A percentile compares a stretch with the other conserved stretches of the same genome.
Conservation (phyloP, 257 asterid genomes). For the Solanum corneliomulleri region DNA sequence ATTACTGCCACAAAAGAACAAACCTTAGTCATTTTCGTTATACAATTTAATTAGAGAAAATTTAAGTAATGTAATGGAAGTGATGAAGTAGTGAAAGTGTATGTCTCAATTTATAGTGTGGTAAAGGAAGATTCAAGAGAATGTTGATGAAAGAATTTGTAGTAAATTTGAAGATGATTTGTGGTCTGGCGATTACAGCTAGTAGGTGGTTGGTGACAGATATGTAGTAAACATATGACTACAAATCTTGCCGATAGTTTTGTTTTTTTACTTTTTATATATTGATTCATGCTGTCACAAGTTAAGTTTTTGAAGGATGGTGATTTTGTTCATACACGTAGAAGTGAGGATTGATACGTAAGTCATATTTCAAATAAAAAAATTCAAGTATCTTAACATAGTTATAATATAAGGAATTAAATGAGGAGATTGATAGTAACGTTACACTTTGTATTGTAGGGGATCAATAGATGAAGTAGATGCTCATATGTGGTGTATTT, state of each 20-base stretch:
- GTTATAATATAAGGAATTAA: too few species aligned
- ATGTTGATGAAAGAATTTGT: neutral
- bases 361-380: too few species aligned
- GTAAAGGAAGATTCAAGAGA: neutral
- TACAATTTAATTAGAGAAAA: neutral
- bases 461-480: neutral
- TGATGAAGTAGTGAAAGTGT: neutral
- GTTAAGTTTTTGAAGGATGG: neutral
- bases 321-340: neutral
- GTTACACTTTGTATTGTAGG: too few species aligned
- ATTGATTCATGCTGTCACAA: neutral
- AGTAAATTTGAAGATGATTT: neutral
- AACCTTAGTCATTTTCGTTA: neutral
- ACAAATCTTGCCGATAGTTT: neutral
- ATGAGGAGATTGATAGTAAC: neutral
- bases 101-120: neutral
- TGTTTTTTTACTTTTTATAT: neutral
- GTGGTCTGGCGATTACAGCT: neutral
- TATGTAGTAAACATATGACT: neutral
- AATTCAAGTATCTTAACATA: neutral
- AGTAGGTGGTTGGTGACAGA: neutral
- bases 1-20: neutral
- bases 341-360: neutral
- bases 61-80: neutral
- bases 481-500: neutral